Evolutionary conservation across 2,329 filamentous ascomycete genomes (phyloP), one percentile per base, ranked within the genome.

Genomic region (Aspergillus sp.): DNA sequence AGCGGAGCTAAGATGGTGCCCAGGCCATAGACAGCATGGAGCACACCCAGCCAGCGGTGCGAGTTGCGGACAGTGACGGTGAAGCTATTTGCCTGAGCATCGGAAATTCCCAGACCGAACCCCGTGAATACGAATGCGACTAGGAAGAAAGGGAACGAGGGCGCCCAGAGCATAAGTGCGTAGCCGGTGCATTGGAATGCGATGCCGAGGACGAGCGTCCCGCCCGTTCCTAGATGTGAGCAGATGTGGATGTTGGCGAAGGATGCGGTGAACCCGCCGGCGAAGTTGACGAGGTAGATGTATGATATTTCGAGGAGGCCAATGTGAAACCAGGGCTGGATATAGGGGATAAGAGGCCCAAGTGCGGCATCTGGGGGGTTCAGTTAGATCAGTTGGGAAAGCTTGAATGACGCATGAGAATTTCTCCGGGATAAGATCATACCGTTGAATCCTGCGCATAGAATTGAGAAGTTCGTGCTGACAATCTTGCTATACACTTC

Each of bases 241-340:
- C 64, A 67, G 35, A 67, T 56, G 41, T 67, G 65, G 54, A 67
- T 67, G 40, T 66, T 67, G 52, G 62, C 56, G 49, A 66, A 64
- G 12, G 60, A 67, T 12, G 64, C 65, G n/a, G 52, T 52, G 11
- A 65, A 56, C 54, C 63, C 64, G 19, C 65, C 65, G 19, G 35
- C 15, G 47, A 67, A 67, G 48, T 66, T 67, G 23, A 65, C 55
- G 7, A 67, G 59, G 44, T 67, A 67, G 41, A 66, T 61, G 37
- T 62, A 64, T 17, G 65, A 67, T 35, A 67, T 62, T 39, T 61
- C 57, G 17, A 66, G 46, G 19, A 67, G 63, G 37, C 60, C 58
- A 40, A 67, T 60, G 15, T 59, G 14, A 50, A 65, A 67, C 14
- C 60, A 63, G 2, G 64, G 64, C 46, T 65, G 64, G 40, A 67